Base-by-base conservation (phyloP, 2,329 filamentous ascomycete species). In the Botryotinia calthae region DNA sequence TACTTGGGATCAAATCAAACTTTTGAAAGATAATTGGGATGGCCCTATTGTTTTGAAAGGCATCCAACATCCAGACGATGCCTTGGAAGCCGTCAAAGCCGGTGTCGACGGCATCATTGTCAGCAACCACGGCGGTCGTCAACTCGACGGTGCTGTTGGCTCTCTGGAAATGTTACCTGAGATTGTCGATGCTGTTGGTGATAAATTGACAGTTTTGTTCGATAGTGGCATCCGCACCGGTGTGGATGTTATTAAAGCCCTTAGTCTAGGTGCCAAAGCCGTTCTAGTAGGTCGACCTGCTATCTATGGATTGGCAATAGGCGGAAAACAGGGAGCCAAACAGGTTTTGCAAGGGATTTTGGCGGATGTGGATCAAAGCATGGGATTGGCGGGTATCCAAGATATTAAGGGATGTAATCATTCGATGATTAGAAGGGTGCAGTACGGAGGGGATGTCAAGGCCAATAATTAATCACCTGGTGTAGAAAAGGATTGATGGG, bases 41-140 rank as follows among this genome's bases (percentile, higher is more conserved):
- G 89, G 89, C 0, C 88, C 89, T 0, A 87, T 93, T 70, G 86
- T 88, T 74, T 83, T 89, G 51, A 91, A 91, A 80, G 89, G 88
- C 0, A 87, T 88, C 28, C 82, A 78, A 71, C 84, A 84, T 62
- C 82, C 84, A 1, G 84, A 85, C 25, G 87, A 88, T 73, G 86
- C 85, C 0, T 79, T 82, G 42, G 75, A 84, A 28, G 86, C 86
- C 0, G 81, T 84, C 18, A 73, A 82, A 71, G 73, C 82, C 67
- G 85, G 85, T 0, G 82, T 84, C 5, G 83, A 86, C 63, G 87
- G 86, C 8, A 84, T 89, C 37, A 80, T 89, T 3, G 85, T 89
- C 20, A 86, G 85, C 44, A 90, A 90, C 75, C 88, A 90, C 76
- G 88, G 87, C 22, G 85, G 80, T 79, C 80, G 87, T 40, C 88